phyloP scores from a whole-genome alignment of 768 basidiomycete species.

The Leccinellum luteum region DNA sequence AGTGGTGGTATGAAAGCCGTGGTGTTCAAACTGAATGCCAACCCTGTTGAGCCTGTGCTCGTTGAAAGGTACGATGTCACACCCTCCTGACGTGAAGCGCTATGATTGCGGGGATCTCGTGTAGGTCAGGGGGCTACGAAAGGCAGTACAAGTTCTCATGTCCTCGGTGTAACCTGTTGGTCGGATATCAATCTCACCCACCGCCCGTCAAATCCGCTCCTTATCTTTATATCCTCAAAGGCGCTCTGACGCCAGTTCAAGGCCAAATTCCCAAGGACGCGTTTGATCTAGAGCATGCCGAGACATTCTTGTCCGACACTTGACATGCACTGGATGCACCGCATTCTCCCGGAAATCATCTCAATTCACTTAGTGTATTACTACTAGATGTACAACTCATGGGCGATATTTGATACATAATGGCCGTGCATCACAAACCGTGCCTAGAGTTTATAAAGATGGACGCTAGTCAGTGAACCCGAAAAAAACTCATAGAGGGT shows the following conservation, averaged over 20 bases:
- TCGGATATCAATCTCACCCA: slow-evolving; percentile 73
- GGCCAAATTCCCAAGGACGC: slow-evolving; percentile 84
- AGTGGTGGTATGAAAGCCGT: slow-evolving; percentile 53
- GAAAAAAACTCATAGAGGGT: slow-evolving; percentile 4
- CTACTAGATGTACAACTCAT: background rate
- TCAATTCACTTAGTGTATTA: background rate
- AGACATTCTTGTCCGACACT: background rate
- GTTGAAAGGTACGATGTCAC: slow-evolving; percentile 64
- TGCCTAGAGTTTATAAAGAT: background rate
- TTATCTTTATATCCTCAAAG: slow-evolving; percentile 76
- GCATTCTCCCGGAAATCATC: background rate
- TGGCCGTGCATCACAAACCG: background rate
- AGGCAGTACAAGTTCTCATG: slow-evolving; percentile 66
- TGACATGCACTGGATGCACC: slow-evolving; percentile 2
- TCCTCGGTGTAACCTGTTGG: slow-evolving; percentile 46
- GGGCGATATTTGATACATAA: background rate
- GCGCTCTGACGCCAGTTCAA: slow-evolving; percentile 85
- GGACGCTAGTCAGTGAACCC: slow-evolving; percentile 17
- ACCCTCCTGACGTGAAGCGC: slow-evolving; percentile 9
- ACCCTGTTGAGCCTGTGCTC: slow-evolving; percentile 63
- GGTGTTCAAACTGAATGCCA: slow-evolving; percentile 87
- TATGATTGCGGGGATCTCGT: slow-evolving; percentile 15
- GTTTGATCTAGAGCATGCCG: slow-evolving; percentile 53
- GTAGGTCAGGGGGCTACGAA: slow-evolving; percentile 66
- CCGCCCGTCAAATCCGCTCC: slow-evolving; percentile 75